Percentiles rank a stretch among this genome's conserved stretches.
These are phyloP conservation scores for Poa pratensis DNA, from an alignment of 176 grass and related monocot species.

Conservation along the genomic window DNA sequence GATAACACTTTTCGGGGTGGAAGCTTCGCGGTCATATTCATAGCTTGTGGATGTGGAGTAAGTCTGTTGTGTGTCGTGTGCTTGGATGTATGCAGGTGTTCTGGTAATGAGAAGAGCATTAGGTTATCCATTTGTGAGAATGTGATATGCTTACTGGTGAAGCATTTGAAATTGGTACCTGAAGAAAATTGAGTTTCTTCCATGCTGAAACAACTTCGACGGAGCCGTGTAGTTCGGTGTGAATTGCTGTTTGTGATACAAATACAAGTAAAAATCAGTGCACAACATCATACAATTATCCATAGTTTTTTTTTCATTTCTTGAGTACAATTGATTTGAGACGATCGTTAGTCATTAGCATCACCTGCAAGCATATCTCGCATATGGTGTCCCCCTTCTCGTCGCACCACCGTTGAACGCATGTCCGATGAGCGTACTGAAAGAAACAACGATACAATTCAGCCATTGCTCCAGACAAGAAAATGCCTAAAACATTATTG, in stretches of 20 bases:
- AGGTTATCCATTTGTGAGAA: neutral
- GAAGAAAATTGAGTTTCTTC: conserved; percentile 63
- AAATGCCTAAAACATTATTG: neutral
- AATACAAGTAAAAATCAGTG: neutral
- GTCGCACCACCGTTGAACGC: conserved; percentile 86
- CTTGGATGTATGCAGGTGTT: conserved; percentile 52
- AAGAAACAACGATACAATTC: neutral
- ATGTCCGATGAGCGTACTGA: conserved; percentile 79
- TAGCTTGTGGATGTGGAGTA: conserved; percentile 40
- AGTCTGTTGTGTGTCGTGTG: conserved; percentile 26
- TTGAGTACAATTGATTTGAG: neutral
- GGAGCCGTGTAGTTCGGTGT: conserved; percentile 56
- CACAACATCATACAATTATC: neutral
- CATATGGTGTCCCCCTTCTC: conserved; percentile 84
- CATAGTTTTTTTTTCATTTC: neutral
- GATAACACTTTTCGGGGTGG: conserved; percentile 39
- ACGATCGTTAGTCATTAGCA: too few relatives aligned
- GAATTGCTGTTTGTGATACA: conserved; percentile 47
- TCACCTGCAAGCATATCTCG: conserved; percentile 92
- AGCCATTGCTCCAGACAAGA: neutral
- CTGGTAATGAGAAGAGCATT: conserved; percentile 25
- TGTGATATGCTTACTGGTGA: neutral
- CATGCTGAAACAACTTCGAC: conserved; percentile 55
- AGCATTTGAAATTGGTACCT: conserved; percentile 41
- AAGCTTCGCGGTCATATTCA: conserved; percentile 16